Conservation (phyloP, 164 flowering plant species). For the Annona squamosa region DNA sequence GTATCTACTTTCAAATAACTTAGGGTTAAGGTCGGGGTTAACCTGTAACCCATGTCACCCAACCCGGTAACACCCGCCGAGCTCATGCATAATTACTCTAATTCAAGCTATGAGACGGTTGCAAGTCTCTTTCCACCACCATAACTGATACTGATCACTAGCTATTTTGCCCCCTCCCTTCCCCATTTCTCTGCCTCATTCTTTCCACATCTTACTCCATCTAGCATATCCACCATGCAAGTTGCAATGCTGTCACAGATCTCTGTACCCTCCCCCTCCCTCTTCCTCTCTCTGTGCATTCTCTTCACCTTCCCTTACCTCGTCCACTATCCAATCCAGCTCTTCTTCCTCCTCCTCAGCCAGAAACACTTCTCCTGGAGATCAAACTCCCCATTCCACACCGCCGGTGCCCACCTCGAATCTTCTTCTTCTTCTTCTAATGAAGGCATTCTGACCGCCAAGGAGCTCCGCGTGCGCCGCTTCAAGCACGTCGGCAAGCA, state of each 20-base stretch:
- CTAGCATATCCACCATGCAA: neutral
- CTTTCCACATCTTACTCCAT: neutral
- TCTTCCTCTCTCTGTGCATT: neutral
- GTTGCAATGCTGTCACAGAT: neutral
- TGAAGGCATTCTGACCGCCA: neutral
- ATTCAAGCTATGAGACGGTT: neutral
- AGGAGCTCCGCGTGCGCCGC: neutral
- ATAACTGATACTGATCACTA: too few relatives aligned
- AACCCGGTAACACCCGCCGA: too few relatives aligned
- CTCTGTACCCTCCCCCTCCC: neutral
- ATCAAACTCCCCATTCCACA: neutral
- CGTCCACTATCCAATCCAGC: neutral
- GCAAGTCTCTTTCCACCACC: neutral
- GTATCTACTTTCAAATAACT: too few relatives aligned
- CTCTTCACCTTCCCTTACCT: neutral
- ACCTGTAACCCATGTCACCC: too few relatives aligned
- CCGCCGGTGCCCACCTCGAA: neutral
- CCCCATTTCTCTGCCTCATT: neutral
- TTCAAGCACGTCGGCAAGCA: neutral
- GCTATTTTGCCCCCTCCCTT: too few relatives aligned
- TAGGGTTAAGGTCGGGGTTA: too few relatives aligned
- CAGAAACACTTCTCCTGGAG: neutral
- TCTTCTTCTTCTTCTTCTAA: neutral
- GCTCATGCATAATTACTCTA: too few relatives aligned
- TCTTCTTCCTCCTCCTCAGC: neutral